Evolutionary conservation across 1,284 basidiomycete genomes (phyloP).

Genomic region (Farysia itapuensis): DNA sequence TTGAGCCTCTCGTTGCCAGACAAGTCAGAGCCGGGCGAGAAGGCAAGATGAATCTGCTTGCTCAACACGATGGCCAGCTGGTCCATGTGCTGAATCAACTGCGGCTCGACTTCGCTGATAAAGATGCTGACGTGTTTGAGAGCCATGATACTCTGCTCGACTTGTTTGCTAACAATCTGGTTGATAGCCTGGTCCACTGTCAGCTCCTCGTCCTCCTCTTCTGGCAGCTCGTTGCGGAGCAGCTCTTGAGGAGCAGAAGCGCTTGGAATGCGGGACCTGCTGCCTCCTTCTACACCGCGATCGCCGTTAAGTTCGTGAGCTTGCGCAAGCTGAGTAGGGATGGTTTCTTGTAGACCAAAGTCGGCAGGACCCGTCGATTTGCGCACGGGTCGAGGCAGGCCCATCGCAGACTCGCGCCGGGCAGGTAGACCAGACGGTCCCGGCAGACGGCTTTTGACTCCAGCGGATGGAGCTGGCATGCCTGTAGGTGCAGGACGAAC

Average conservation of each 20-base stretch:
- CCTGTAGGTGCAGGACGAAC: constrained; percentile 19
- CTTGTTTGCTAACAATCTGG: constrained; percentile 76
- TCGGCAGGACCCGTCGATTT: constrained; percentile 2
- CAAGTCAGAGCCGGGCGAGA: constrained; percentile 20
- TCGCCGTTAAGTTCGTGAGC: not conserved
- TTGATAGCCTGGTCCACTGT: constrained; percentile 47
- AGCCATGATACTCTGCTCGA: constrained; percentile 83
- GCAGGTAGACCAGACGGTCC: constrained; percentile 14
- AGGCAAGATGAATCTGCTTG: constrained; percentile 44
- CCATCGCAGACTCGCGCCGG: constrained; percentile 30
- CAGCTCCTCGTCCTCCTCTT: constrained; percentile 35
- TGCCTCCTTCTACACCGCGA: not conserved
- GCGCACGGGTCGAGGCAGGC: constrained; percentile 18
- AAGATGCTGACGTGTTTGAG: constrained; percentile 70
- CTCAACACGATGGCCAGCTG: constrained; percentile 64
- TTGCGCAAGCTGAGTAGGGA: not conserved
- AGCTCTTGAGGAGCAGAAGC: constrained; percentile 12
- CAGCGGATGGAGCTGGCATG: constrained; percentile 13
- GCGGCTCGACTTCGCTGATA: constrained; percentile 35
- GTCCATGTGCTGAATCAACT: constrained; percentile 60
- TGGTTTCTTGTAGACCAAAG: not conserved
- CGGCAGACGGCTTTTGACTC: constrained; percentile 17
- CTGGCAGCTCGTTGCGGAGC: constrained; percentile 23
- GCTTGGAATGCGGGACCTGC: constrained; percentile 4
- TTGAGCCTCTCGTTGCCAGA: constrained; percentile 33